Percentiles rank a stretch among this genome's conserved stretches.
Conservation (phyloP, 306 rosid genomes). For the Cucurbita maxima region DNA sequence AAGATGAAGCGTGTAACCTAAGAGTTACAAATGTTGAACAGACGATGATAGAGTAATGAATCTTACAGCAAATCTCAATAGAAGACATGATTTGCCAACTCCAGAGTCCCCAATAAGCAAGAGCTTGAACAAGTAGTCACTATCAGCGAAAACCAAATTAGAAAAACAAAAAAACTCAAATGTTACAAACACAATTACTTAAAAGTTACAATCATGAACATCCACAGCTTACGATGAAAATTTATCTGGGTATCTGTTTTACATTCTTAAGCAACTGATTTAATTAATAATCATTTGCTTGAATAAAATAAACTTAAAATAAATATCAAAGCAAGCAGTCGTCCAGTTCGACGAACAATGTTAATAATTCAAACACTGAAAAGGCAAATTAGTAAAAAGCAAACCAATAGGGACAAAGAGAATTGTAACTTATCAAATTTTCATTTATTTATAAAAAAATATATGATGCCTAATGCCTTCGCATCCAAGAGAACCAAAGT, state of each 20-base stretch:
- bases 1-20: background rate
- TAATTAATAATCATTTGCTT: background rate
- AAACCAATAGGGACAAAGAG: background rate
- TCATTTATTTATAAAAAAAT: background rate
- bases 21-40: background rate
- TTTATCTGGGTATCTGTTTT: background rate
- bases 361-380: background rate
- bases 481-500: background rate
- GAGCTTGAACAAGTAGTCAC: conserved; percentile 46
- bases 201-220: background rate
- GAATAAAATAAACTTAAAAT: background rate
- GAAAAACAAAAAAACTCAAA: background rate
- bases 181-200: background rate
- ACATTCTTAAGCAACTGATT: background rate
- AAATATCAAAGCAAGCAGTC: background rate
- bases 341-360: background rate
- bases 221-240: background rate
- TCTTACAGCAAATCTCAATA: conserved; percentile 44
- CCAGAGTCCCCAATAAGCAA: conserved; percentile 45
- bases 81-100: conserved; percentile 43
- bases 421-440: background rate
- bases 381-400: background rate
- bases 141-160: conserved; percentile 7
- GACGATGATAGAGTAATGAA: background rate
- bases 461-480: background rate